Conservation (phyloP, 257 asterid species). For the Mitragyna speciosa region DNA sequence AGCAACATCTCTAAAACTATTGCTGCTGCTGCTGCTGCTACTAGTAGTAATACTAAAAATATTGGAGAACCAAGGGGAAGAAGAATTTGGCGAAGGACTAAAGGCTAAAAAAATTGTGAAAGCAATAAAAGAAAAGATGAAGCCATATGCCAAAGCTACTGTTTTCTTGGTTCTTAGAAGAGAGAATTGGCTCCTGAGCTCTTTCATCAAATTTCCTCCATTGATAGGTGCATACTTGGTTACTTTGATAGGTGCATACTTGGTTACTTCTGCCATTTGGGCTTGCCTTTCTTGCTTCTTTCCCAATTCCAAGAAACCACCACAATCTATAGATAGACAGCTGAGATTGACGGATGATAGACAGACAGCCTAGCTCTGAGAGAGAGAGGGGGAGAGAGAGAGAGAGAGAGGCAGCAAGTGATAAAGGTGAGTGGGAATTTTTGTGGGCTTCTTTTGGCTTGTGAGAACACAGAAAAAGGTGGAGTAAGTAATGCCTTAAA, state of each 20-base stretch:
- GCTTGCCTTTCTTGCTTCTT: conserved; percentile 1
- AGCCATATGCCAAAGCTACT: conserved; percentile 46
- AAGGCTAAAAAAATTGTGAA: conserved; percentile 72
- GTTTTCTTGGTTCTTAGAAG: conserved; percentile 42
- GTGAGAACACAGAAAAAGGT: too few relatives aligned
- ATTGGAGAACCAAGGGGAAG: conserved; percentile 62
- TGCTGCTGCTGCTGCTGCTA: not conserved
- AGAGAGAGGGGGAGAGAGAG: not conserved
- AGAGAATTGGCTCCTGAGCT: conserved; percentile 54
- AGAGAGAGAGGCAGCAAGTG: not conserved
- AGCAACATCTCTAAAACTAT: too few relatives aligned
- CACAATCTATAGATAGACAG: not conserved
- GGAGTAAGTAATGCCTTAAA: too few relatives aligned
- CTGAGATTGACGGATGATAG: not conserved
- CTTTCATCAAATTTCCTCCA: conserved; percentile 52
- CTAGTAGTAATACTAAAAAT: conserved; percentile 25
- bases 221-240: conserved; percentile 54
- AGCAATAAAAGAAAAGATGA: conserved; percentile 57
- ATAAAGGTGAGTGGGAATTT: conserved; percentile 12
- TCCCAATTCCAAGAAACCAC: conserved; percentile 7
- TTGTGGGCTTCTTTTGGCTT: not conserved
- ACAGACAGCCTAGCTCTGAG: too few relatives aligned
- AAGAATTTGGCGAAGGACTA: conserved; percentile 62
- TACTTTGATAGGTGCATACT: conserved; percentile 62
- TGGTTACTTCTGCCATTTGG: conserved; percentile 59